Evolutionary conservation across 2,329 filamentous ascomycete species (phyloP), one percentile per base, ranked within the genome.

Genomic region (Scedosporium dehoogii): DNA sequence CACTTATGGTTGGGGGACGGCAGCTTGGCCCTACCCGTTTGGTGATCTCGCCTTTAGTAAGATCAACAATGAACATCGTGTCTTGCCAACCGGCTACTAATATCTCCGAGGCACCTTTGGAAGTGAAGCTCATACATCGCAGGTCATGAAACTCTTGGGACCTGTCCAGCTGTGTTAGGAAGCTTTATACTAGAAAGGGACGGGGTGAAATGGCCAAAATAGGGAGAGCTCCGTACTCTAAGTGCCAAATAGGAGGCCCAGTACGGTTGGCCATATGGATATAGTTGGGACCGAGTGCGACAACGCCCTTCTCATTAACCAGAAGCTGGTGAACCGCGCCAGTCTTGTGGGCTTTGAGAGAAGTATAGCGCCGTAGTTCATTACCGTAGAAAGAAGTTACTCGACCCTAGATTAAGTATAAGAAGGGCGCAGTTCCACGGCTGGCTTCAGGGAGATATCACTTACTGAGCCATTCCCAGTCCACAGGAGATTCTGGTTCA

Each of bases 71-170:
- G 71, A 96, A 89, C 89, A 99, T 96, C 59, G 83, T 83, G 62
- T 88, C 84, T 74, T 99, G 94, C 67, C 88, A 85, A 57, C 94
- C 94, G 57, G 92, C 94, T 41, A 93, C 90, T 21, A 99, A 78
- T 63, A 99, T 87, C 70, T 96, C 89, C 14, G 85, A 83, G 27
- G 89, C 90, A 7, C 89, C 89, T 70, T 92, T 92, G 29, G 90
- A 92, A 1, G 91, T 96, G 72, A 96, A 97, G 72, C 89, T 93
- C 92, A 97, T 97, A 74, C 94, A 97, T 68, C 86, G 85, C 66
- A 99, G 78, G 70, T 97, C 91, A 66, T 83, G 85, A 88, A 97
- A 96, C 62, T 89, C 88, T 14, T 29, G 57, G 61, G 51, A 18
- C 62, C 64, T 41, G 62, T 61, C n/a, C 60, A 61, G 56, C 18